Percentiles rank a stretch among this genome's conserved stretches.
These are phyloP conservation scores for Gomphus sp. DNA, from an alignment of 1,284 basidiomycete species.

Conservation along the genomic window DNA sequence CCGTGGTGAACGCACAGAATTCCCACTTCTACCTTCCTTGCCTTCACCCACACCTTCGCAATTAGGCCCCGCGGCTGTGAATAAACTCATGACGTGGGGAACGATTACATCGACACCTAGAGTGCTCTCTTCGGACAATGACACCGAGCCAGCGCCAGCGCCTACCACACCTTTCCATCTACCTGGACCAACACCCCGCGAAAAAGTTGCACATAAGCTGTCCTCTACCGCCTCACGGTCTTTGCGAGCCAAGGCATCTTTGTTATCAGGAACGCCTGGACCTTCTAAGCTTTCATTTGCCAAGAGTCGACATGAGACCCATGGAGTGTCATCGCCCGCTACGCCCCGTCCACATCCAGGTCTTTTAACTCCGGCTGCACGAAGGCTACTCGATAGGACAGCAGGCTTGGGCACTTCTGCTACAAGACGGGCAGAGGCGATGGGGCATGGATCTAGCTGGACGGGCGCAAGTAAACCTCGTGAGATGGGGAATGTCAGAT, in stretches of 20 bases:
- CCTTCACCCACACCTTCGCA: constrained; percentile 79
- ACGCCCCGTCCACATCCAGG: constrained; percentile 60
- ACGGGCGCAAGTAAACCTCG: constrained; percentile 27
- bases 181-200: constrained; percentile 59
- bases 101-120: constrained; percentile 82
- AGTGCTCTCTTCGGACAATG: constrained; percentile 61
- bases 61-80: constrained; percentile 65
- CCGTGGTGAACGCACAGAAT: constrained; percentile 55
- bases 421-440: constrained; percentile 55
- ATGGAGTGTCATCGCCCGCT: constrained; percentile 67
- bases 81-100: constrained; percentile 91
- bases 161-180: constrained; percentile 63
- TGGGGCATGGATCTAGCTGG: constrained; percentile 58
- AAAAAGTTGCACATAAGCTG: constrained; percentile 69
- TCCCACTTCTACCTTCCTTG: constrained; percentile 71
- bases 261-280: constrained; percentile 35
- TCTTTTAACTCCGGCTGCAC: constrained; percentile 74
- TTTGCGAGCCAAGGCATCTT: constrained; percentile 56
- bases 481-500: constrained; percentile 50
- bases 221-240: constrained; percentile 65
- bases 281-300: constrained; percentile 24
- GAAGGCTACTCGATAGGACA: constrained; percentile 62
- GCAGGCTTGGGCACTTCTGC: constrained; percentile 47
- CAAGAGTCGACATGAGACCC: constrained; percentile 25
- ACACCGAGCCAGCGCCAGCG: constrained; percentile 31